Evolutionary conservation across 805 yeast genomes (phyloP), one percentile per base, ranked within the genome.

Genomic region (Saturnispora serradocipensis): DNA sequence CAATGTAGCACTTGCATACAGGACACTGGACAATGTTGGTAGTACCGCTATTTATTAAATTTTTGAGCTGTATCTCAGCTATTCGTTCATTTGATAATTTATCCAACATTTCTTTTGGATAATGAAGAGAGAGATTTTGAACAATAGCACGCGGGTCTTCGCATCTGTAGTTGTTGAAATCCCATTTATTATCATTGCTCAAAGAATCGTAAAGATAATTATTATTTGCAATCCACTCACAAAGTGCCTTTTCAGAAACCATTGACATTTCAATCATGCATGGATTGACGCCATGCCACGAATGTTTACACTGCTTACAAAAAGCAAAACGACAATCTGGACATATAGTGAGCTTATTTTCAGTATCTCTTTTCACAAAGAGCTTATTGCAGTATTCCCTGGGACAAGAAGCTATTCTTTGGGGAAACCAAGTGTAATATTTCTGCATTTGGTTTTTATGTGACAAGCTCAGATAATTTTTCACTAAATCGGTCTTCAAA

Each of bases 201-300:
- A 49, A 49, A 3, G 20, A 22, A 38, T 34, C 24, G 15, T 40
- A 49, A 10, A 49, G 30, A 35, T 42, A 43, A 8, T 49, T 38
- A 15, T 69, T 65, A 28, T 66, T 70, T 1, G 59, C 62, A 1
- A 71, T 60, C 58, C 72, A 67, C 16, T 16, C n/a, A n/a, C 32
- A 24, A 6, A 49, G 36, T 6, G 22, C 43, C 2, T 59, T 56
- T 11, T 66, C 63, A 0, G 77, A 56, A 52, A 73, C 76, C 53
- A 60, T 59, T 48, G 58, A 65, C 39, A 43, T 44, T 30, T 49
- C 45, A 15, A 44, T 2, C 48, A 44, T 49, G 61, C 87, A 82
- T 27, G 60, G 60, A 52, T 74, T 74, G 48, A 67, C 68, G 1
- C 84, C 84, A 62, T 82, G 87, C 81, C 83, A 81, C 3, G 84